These are phyloP conservation scores for Alternaria rosae DNA, from an alignment of 2,329 filamentous ascomycete genomes.

Conservation along the genomic window DNA sequence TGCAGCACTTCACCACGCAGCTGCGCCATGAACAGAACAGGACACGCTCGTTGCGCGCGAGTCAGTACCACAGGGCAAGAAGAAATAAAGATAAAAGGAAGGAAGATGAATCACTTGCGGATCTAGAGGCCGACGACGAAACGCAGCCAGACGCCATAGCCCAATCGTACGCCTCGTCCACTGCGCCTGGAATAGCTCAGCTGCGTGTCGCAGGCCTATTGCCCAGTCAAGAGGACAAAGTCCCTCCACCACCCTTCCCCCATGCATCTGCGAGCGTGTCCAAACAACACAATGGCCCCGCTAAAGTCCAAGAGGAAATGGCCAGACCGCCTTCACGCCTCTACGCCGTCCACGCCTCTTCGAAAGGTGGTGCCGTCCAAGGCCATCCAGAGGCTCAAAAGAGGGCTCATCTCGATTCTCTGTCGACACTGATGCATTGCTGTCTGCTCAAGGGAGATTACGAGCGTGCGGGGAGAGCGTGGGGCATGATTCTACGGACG, in stretches of 20 bases:
- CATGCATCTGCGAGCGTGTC: slow-evolving; percentile 46
- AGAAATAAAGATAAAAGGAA: slow-evolving; percentile 33
- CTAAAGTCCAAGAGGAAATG: slow-evolving; percentile 50
- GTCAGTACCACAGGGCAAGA: slow-evolving; percentile 35
- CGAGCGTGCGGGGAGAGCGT: slow-evolving; percentile 74
- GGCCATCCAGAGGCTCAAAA: slow-evolving; percentile 45
- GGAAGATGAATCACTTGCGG: slow-evolving; percentile 19
- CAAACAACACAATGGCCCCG: slow-evolving; percentile 22
- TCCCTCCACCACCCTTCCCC: slow-evolving; percentile 55
- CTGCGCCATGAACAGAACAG: slow-evolving; percentile 36
- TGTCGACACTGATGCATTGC: slow-evolving; percentile 75
- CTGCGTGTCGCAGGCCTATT: slow-evolving; percentile 52
- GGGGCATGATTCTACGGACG: slow-evolving; percentile 74
- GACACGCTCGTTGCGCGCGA: slow-evolving; percentile 43
- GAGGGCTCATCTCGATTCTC: slow-evolving; percentile 67
- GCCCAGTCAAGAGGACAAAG: slow-evolving; percentile 44
- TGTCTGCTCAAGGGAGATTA: slow-evolving; percentile 77
- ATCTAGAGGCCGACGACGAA: slow-evolving; percentile 24
- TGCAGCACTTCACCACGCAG: slow-evolving; percentile 46
- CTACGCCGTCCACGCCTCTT: slow-evolving; percentile 37
- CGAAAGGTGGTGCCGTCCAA: slow-evolving; percentile 16
- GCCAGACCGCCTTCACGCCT: slow-evolving; percentile 53
- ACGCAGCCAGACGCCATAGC: slow-evolving; percentile 11
- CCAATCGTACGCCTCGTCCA: slow-evolving; percentile 28
- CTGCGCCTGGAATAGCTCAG: slow-evolving; percentile 35